Percentiles rank a stretch among this genome's conserved stretches.
These are phyloP conservation scores for Bruguiera gymnorhiza DNA, from an alignment of 345 rosid genomes.

Conservation along the genomic window DNA sequence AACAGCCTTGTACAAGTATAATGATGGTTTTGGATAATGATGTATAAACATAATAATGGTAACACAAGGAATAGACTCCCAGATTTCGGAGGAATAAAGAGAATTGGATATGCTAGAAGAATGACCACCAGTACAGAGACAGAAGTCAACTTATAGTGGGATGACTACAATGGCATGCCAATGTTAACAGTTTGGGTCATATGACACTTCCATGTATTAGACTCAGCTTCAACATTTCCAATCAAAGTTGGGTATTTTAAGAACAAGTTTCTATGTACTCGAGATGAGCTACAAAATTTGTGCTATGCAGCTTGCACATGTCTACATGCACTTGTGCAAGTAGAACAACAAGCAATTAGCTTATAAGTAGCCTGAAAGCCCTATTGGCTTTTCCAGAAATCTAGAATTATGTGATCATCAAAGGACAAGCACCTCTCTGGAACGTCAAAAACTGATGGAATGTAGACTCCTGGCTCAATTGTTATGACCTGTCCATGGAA, in stretches of 20 bases:
- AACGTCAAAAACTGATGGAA: slow-evolving; percentile 53
- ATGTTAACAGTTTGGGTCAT: not conserved
- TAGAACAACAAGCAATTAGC: slow-evolving; percentile 3
- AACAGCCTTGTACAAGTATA: not conserved
- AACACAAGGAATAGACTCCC: not conserved
- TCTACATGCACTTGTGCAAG: not conserved
- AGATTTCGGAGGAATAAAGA: not conserved
- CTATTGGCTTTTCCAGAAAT: not conserved
- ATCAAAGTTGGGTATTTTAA: not conserved
- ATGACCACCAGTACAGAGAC: not conserved
- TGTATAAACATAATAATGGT: not conserved
- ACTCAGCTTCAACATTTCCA: not conserved
- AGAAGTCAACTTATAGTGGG: not conserved
- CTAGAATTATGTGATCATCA: not conserved
- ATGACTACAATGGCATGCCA: not conserved
- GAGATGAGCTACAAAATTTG: not conserved
- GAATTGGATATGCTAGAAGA: not conserved
- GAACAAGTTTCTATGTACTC: too few species aligned
- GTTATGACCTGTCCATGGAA: slow-evolving; percentile 74
- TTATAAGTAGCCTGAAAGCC: not conserved
- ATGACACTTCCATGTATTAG: not conserved
- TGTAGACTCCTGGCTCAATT: slow-evolving; percentile 92
- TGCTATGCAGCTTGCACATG: not conserved
- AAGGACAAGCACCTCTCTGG: slow-evolving; percentile 59
- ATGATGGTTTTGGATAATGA: too few species aligned